A percentile compares a stretch with the other conserved stretches of the same genome.
phyloP scores from a whole-genome alignment of 139 green algal genomes.

The Closterium sp. region DNA sequence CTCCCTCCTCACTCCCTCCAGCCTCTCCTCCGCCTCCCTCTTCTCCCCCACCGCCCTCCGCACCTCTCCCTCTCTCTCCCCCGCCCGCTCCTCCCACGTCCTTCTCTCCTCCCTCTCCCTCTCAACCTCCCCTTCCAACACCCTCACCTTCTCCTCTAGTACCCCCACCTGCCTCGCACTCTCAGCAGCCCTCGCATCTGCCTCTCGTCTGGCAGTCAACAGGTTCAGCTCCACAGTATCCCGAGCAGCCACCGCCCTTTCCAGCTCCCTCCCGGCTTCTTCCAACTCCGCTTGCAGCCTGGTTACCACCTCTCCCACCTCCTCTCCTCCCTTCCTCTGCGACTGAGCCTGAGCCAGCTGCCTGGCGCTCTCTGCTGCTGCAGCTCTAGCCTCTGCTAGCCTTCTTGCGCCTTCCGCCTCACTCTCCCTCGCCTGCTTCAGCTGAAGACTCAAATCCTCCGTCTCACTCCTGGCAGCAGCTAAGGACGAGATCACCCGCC shows the following conservation, averaged over 20 bases:
- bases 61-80: not conserved
- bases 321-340: not conserved
- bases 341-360: not conserved
- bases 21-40: constrained; percentile 9
- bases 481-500: not conserved
- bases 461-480: not conserved
- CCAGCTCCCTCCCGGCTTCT: not conserved
- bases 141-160: not conserved
- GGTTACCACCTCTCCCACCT: not conserved
- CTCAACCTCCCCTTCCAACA: not conserved
- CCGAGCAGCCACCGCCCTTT: not conserved
- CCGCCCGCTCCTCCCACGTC: not conserved
- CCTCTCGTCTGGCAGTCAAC: not conserved
- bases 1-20: constrained; percentile 43
- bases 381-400: not conserved
- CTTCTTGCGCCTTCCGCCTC: not conserved
- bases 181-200: not conserved
- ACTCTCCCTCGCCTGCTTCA: not conserved
- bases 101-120: not conserved
- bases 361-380: not conserved
- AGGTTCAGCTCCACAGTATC: not conserved
- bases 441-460: not conserved
- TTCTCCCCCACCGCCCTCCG: not conserved
- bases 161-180: not conserved
- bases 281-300: not conserved